Evolutionary conservation across 306 rosid species (phyloP).

Genomic region (Gastrolobium bilobum): DNA sequence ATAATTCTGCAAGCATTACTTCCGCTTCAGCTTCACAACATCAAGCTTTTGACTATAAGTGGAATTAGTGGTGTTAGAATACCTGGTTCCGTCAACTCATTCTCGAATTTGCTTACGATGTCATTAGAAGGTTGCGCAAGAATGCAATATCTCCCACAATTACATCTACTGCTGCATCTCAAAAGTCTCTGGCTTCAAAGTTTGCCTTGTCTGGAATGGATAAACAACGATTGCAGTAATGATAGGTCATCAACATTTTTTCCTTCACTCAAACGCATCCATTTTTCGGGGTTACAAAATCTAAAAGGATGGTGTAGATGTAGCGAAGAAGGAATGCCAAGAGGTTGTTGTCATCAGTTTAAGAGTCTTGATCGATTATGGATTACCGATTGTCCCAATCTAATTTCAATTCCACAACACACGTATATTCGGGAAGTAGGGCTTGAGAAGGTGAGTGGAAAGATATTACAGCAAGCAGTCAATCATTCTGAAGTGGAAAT

Average conservation of each 20-base stretch:
- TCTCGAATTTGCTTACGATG: not conserved
- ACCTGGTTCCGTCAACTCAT: not conserved
- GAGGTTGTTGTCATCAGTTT: not conserved
- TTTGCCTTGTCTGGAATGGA: conserved; percentile 15
- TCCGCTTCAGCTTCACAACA: not conserved
- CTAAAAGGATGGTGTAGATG: conserved; percentile 29
- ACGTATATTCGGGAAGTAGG: not conserved
- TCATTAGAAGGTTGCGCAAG: accelerated
- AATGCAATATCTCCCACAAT: conserved; percentile 10
- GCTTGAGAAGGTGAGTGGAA: not conserved
- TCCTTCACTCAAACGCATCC: not conserved
- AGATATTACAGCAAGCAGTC: not conserved
- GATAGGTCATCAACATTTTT: not conserved
- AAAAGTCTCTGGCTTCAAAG: accelerated
- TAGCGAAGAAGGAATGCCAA: not conserved
- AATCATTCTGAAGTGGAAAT: not conserved
- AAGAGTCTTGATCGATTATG: accelerated
- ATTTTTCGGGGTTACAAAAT: accelerated
- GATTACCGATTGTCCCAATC: accelerated
- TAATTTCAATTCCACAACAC: conserved; percentile 5
- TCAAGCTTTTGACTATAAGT: accelerated
- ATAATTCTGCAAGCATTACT: not conserved
- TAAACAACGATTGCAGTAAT: not conserved
- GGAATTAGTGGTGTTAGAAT: not conserved
- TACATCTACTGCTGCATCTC: not conserved